phyloP scores from a whole-genome alignment of 2,329 filamentous ascomycete genomes.

The Ophiostoma fasciatum region DNA sequence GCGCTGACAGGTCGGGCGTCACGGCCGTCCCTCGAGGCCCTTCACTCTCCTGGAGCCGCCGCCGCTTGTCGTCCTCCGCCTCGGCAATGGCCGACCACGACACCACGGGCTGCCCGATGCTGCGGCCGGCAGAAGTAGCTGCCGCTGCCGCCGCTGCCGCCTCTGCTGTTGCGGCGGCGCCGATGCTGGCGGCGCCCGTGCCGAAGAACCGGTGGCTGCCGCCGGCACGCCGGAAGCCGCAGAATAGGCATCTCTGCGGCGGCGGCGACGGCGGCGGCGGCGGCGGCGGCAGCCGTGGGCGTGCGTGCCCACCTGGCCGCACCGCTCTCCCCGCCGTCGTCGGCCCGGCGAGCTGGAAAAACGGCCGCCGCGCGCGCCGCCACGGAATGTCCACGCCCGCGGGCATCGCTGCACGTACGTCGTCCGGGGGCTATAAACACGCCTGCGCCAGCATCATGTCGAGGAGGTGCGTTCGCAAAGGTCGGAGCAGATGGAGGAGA shows the following conservation, averaged over 20 bases:
- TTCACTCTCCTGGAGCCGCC: background rate
- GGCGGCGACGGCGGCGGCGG: too few species aligned
- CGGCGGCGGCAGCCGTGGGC: too few species aligned
- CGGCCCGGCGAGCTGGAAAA: background rate
- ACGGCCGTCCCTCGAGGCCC: background rate
- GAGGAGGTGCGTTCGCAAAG: too few species aligned
- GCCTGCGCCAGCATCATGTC: conserved; percentile 4
- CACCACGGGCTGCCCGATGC: conserved; percentile 1
- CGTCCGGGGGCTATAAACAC: conserved; percentile 1
- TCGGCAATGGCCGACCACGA: conserved; percentile 4
- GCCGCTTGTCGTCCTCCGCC: conserved; percentile 1
- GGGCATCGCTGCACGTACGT: conserved; percentile 9
- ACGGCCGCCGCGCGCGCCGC: conserved; percentile 3
- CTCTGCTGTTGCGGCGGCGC: conserved; percentile 2
- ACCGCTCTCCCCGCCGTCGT: too few species aligned
- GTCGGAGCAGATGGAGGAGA: background rate
- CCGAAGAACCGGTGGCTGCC: too few species aligned
- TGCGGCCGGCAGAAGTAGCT: too few species aligned
- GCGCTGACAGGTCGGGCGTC: too few species aligned
- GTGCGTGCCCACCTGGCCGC: too few species aligned
- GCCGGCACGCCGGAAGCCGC: too few species aligned
- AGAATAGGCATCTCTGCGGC: too few species aligned
- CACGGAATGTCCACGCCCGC: conserved; percentile 6
- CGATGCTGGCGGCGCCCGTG: too few species aligned
- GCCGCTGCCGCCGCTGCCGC: background rate